These are phyloP conservation scores for Iris macrosiphon DNA, from an alignment of 106 monocot species.

Conservation along the genomic window DNA sequence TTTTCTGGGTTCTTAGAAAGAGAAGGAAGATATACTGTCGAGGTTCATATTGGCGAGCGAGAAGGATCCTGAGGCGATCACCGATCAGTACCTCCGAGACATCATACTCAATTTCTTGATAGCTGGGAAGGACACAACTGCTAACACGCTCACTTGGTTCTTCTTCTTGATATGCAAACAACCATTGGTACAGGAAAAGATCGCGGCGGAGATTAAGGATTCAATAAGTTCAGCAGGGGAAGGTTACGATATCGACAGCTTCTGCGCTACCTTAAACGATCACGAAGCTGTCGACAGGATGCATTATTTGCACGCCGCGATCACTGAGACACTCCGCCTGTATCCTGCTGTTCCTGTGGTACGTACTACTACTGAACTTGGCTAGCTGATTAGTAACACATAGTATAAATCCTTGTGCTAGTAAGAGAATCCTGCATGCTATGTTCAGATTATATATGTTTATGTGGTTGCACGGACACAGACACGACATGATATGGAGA, in stretches of 20 bases:
- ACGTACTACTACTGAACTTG: no score
- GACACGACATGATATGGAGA: no score
- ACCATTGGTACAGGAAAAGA: constrained; percentile 13
- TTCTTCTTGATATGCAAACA: constrained; percentile 19
- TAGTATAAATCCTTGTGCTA: no score
- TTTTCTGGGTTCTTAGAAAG: no score
- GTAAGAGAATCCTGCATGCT: no score
- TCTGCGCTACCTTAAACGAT: constrained; percentile 8
- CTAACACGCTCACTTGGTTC: constrained; percentile 19
- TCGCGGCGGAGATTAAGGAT: constrained; percentile 6
- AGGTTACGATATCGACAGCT: background rate
- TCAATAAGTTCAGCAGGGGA: background rate
- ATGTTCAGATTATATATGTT: no score
- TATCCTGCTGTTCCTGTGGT: constrained; percentile 24
- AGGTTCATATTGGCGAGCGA: constrained; percentile 16
- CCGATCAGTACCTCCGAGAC: constrained; percentile 8
- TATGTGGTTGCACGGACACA: no score
- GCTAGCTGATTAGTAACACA: no score
- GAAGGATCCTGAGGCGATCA: constrained; percentile 17
- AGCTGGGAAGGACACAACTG: constrained; percentile 22
- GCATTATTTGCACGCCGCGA: constrained; percentile 17
- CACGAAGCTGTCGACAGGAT: constrained; percentile 16
- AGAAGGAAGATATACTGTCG: constrained; percentile 24
- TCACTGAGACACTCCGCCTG: constrained; percentile 23
- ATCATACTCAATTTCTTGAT: constrained; percentile 23